Evolutionary conservation across 176 grass and related monocot genomes (phyloP).

Genomic region (Chloris gayana): DNA sequence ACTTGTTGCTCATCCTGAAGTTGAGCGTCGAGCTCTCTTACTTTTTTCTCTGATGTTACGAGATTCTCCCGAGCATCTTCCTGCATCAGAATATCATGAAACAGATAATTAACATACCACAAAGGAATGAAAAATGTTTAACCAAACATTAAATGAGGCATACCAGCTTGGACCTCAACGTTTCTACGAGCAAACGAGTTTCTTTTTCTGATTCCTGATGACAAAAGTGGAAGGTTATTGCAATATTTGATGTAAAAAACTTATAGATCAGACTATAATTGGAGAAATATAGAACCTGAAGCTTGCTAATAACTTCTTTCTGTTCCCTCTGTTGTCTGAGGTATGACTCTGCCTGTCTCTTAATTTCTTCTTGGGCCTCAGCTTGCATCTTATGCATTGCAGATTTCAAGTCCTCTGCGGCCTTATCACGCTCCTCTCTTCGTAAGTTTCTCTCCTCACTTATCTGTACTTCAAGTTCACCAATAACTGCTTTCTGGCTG

Average conservation of each 20-base stretch:
- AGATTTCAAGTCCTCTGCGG: slow-evolving; percentile 76
- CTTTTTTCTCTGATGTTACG: slow-evolving; percentile 91
- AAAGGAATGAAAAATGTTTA: background rate
- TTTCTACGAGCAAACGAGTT: slow-evolving; percentile 75
- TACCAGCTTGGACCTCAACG: slow-evolving; percentile 94
- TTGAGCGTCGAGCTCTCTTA: slow-evolving; percentile 78
- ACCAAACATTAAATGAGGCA: slow-evolving; percentile 21
- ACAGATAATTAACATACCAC: slow-evolving; percentile 21
- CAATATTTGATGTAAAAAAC: background rate
- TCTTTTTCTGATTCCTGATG: slow-evolving; percentile 93
- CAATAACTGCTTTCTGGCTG: slow-evolving; percentile 90
- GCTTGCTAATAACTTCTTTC: slow-evolving; percentile 90
- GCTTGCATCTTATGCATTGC: slow-evolving; percentile 70
- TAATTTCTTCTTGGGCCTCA: slow-evolving; percentile 80
- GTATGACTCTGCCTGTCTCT: slow-evolving; percentile 62
- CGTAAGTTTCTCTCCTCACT: slow-evolving; percentile 87
- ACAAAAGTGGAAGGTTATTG: slow-evolving; percentile 17
- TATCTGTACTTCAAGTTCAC: slow-evolving; percentile 78
- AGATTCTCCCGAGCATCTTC: slow-evolving; percentile 87
- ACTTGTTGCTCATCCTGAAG: slow-evolving; percentile 75
- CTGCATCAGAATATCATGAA: slow-evolving; percentile 54
- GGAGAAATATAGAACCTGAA: slow-evolving; percentile 65
- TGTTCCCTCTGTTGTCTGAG: slow-evolving; percentile 82
- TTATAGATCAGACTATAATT: background rate
- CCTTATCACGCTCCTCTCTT: slow-evolving; percentile 90